Base-by-base conservation (phyloP, 2,329 filamentous ascomycete species). In the Cercospora beticola region DNA sequence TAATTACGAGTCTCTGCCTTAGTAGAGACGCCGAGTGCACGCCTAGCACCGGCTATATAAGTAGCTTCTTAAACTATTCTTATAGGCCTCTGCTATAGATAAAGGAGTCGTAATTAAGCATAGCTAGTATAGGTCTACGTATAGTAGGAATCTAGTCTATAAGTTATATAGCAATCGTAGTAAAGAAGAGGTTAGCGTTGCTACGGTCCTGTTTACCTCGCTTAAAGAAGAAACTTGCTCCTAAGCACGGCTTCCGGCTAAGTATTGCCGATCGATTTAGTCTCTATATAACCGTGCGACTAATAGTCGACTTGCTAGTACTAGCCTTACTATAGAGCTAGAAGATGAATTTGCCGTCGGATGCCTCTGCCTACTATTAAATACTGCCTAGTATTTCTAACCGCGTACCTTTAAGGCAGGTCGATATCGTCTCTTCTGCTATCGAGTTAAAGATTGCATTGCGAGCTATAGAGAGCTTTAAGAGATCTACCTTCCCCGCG, bases 401-500 rank as follows among this genome's bases (percentile, higher is more conserved):
- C 40, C 40, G 40, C 40, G 40, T 46, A n/a, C 40, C 40, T n/a
- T 46, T 1, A n/a, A 46, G 40, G 16, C 14, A 46, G 40, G 16
- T n/a, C 16, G 40, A 46, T 46, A 5, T 46, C 5, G 40, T 46
- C 16, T 46, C 40, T 18, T 46, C 40, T 46, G 14, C 40, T 46
- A 8, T 8, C 14, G 14, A 46, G 40, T 46, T 46, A 5, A 46
- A 46, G 14, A 46, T n/a, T 46, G 14, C 14, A 46, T 46, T 46
- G 14, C 40, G 40, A 5, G 16, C 40, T 2, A 18, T 4, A 46
- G 40, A n/a, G 14, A 46, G 40, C 16, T n/a, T n/a, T 46, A 5
- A 46, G 40, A 46, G 40, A 46, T 70, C 70, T 21, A 62, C 62
- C 18, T 71, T 40, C 46, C 69, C 59, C 30, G 46, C 31, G n/a